Evolutionary conservation across 2,329 filamentous ascomycete species (phyloP), one percentile per base, ranked within the genome.

Genomic region (Fusarium goolgardi): DNA sequence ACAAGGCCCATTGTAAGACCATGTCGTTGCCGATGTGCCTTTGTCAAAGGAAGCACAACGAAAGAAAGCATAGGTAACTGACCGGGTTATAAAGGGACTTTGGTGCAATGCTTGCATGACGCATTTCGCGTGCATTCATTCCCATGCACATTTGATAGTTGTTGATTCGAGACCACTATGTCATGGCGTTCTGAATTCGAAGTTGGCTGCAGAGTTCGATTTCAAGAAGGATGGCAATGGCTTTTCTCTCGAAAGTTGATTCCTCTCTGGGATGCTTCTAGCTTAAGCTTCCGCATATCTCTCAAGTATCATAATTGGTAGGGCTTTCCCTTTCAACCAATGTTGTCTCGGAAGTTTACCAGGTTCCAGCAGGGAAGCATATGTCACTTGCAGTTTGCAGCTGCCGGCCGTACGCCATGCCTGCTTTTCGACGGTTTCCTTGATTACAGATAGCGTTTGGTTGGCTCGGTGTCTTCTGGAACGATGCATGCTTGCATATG

Each of bases 61-160:
- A 10, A 29, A 27, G 13, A 21, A 51, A 21, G 23, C n/a, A 29
- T 40, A 23, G 23, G 23, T 23, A 51, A 51, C 18, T 35, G 13
- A 25, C 23, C 32, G 16, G 23, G 34, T 35, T 15, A 27, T 39
- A 21, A 62, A 45, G 39, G 63, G 47, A 51, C 65, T 64, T 67
- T 67, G 65, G 49, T 64, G 63, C 47, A 16, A 29, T 52, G 45
- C 27, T 29, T 29, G 10, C 35, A 64, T 64, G 61, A 59, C 59
- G 53, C 47, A 46, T 46, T 59, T 46, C 20, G 16, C 40, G 27
- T 58, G 50, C 23, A 25, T 46, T 29, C 59, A 50, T 55, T 18
- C 49, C 29, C 23, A 62, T 41, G 52, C 31, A 18, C 61, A 18
- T 23, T 51, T 51, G 21, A 11, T 44, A 18, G 46, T n/a, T 21